Evolutionary conservation across 2,329 filamentous ascomycete species (phyloP), one percentile per base, ranked within the genome.

Genomic region (Fusarium sp.): DNA sequence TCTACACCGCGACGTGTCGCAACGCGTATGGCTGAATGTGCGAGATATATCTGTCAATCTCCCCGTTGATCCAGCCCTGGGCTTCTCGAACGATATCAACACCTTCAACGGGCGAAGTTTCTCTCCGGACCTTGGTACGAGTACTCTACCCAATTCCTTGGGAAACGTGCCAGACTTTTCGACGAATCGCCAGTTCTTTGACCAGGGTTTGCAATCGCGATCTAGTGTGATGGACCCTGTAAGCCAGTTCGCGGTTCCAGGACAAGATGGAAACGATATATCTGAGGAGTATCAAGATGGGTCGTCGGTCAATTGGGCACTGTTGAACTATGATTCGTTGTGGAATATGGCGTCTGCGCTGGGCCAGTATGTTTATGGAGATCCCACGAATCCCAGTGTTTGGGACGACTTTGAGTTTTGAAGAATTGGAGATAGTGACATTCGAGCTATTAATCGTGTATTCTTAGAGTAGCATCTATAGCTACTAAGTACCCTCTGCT

Each of bases 341-440:
- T 72, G 70, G 70, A 72, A 72, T 5, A 72, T 72, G 70, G 70
- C 69, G 26, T 72, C 70, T 41, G 70, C 68, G 0, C 14, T 72
- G 8, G 70, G 70, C 0, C 68, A 72, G 5, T 72, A 72, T n/a
- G 70, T 68, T 0, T 72, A 72, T 22, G 68, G 70, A 30, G 70
- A 72, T 24, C 58, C 68, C 1, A 58, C 42, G 0, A 72, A 47
- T 2, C 38, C 63, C 1, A 65, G 68, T 26, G 57, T 60, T 4
- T 72, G 58, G 70, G 70, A 72, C 3, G 50, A 50, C 0, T 72
- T 72, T 6, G 62, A 74, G 30, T 48, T 64, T 26, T 68, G 14
- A 38, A 18, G 1, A 45, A 20, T n/a, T 1, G 8, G 7, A 8
- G n/a, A 42, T 42, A 7, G 4, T 24, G 14, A 5, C 15, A 8